Percentiles rank a stretch among this genome's conserved stretches.
phyloP scores from a whole-genome alignment of 2,329 filamentous ascomycete species.

The Penicillium griseofulvum region DNA sequence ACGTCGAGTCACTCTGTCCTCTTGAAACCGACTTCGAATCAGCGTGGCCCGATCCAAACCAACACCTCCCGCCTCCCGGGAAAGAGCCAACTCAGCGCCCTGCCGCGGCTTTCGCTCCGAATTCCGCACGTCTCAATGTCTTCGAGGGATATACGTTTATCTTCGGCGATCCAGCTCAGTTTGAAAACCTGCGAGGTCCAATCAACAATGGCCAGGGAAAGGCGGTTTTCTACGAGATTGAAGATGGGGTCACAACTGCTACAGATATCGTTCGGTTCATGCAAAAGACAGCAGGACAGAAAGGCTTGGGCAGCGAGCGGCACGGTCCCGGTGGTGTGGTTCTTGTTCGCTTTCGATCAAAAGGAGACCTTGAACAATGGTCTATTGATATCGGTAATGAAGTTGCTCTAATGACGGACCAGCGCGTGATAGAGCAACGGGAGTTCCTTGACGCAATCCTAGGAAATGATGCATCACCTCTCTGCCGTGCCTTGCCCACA shows the following conservation, averaged over 20 bases:
- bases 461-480: slow-evolving; percentile 68
- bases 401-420: slow-evolving; percentile 70
- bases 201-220: slow-evolving; percentile 83
- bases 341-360: slow-evolving; percentile 68
- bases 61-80: slow-evolving; percentile 70
- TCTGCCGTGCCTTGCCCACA: slow-evolving; percentile 64
- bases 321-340: slow-evolving; percentile 68
- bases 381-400: slow-evolving; percentile 65
- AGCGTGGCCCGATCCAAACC: slow-evolving; percentile 72
- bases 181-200: slow-evolving; percentile 68
- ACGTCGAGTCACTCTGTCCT: slow-evolving; percentile 51
- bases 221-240: slow-evolving; percentile 64
- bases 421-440: slow-evolving; percentile 80
- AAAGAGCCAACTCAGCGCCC: slow-evolving; percentile 71
- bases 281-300: slow-evolving; percentile 70
- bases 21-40: slow-evolving; percentile 77
- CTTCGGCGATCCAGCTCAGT: slow-evolving; percentile 75
- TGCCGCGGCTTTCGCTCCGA: slow-evolving; percentile 68
- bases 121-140: slow-evolving; percentile 63
- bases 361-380: slow-evolving; percentile 62
- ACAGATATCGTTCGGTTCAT: slow-evolving; percentile 78
- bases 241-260: slow-evolving; percentile 62
- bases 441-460: slow-evolving; percentile 91
- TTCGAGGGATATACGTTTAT: slow-evolving; percentile 89
- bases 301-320: slow-evolving; percentile 63